Evolutionary conservation across 2,329 filamentous ascomycete species (phyloP).

Genomic region (Chaetomium strumarium): DNA sequence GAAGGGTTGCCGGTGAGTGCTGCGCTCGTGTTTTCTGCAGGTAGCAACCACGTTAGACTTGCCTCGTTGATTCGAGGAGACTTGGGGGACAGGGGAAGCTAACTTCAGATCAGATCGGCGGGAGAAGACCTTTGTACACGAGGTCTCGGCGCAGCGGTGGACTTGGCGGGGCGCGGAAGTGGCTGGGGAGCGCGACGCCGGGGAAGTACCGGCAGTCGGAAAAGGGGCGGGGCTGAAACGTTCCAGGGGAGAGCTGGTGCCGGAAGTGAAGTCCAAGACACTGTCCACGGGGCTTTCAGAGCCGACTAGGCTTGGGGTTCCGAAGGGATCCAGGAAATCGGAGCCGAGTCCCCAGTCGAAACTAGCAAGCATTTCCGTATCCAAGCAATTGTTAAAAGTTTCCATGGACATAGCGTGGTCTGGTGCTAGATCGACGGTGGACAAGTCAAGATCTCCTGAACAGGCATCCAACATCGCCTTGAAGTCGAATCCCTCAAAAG

Average conservation of each 20-base stretch:
- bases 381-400: background rate
- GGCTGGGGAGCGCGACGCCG: background rate
- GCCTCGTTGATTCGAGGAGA: background rate
- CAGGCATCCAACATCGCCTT: background rate
- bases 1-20: slow-evolving; percentile 20
- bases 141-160: slow-evolving; percentile 8
- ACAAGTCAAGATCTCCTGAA: background rate
- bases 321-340: background rate
- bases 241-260: background rate
- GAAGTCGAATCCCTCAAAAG: slow-evolving; percentile 9
- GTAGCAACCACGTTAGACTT: background rate
- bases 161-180: background rate
- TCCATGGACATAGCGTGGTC: background rate
- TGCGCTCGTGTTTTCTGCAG: slow-evolving; percentile 19
- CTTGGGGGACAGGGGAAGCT: background rate
- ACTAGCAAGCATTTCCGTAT: background rate
- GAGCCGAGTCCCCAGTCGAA: background rate
- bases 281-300: background rate
- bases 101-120: slow-evolving; percentile 7
- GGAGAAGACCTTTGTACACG: slow-evolving; percentile 10
- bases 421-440: background rate
- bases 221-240: background rate
- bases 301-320: background rate
- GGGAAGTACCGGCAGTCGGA: background rate
- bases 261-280: background rate